Percentiles rank a stretch among this genome's conserved stretches.
Conservation (phyloP, 371 early-diverging fungal species). For the Dinochytrium kinnereticum region DNA sequence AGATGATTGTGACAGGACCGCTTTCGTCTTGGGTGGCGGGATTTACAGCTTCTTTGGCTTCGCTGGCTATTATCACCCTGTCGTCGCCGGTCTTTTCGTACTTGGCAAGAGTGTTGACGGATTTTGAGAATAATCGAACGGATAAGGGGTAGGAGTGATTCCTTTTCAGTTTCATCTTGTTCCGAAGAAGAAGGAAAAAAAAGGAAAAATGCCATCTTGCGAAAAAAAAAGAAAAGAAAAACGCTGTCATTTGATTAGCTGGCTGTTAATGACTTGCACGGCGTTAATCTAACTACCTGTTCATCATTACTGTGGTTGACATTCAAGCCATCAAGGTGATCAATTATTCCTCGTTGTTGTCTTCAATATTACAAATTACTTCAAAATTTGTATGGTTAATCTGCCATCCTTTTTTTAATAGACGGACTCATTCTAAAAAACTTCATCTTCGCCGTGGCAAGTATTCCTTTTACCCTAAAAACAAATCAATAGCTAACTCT, state of each 20-base stretch:
- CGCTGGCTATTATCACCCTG: slow-evolving; percentile 33
- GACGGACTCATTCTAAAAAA: slow-evolving; percentile 60
- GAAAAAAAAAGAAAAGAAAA: no score
- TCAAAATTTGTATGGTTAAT: not conserved
- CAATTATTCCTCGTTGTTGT: no score
- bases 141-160: not conserved
- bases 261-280: no score
- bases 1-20: not conserved
- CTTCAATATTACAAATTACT: no score
- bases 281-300: no score
- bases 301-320: no score
- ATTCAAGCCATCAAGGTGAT: no score
- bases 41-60: slow-evolving; percentile 32
- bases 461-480: not conserved
- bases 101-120: slow-evolving; percentile 15
- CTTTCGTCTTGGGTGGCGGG: slow-evolving; percentile 12
- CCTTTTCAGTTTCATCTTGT: not conserved
- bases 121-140: slow-evolving; percentile 32
- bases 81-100: slow-evolving; percentile 30
- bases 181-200: not conserved
- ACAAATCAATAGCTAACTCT: not conserved
- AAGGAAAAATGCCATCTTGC: no score
- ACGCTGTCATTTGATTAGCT: no score
- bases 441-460: slow-evolving; percentile 55
- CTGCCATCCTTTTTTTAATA: no score